Evolutionary conservation across 2,329 filamentous ascomycete genomes (phyloP), one percentile per base, ranked within the genome.

Genomic region (Nemania sp.): DNA sequence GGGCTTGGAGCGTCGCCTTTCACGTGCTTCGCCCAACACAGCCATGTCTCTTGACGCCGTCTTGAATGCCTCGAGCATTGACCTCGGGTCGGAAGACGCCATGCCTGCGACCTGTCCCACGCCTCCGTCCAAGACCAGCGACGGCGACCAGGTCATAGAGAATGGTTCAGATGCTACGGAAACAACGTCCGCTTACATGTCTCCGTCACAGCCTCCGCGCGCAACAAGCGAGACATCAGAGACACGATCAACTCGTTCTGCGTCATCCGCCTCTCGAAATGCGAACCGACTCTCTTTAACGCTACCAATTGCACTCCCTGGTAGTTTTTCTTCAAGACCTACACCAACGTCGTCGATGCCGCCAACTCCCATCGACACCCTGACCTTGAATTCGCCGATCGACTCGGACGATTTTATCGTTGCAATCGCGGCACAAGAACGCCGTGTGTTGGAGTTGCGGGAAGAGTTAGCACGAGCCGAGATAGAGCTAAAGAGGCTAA

Each of bases 401-500:
- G 86, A 88, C 63, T 79, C 85, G 53, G 84, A 83, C 69, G 82
- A 88, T 52, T 90, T 97, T 70, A 87, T 99, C 66, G 93, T 92
- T 63, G 90, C 93, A 59, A 90, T 99, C 69, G 95, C 95, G 46
- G 88, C 91, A 13, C 93, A 98, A 77, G 95, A 99, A 78, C 85
- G 95, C 59, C 88, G 87, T 67, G 94, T 99, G 1, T 79, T 99
- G 59, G 95, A 98, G 76, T 80, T 99, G 54, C 90, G 88, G 61
- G 95, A 99, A 74, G 94, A 98, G 75, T 80, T 99, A n/a, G 79
- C 81, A 21, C 88, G 88, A 61, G 94, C 95, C 5, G 94, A 99
- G 73, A 78, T 80, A 12, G 90, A 96, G 48, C 80, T 99, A 42
- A 80, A 81, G 48, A 84, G 80, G 43, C 80, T 99, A 63, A 98